Conservation (phyloP, 257 asterid genomes). For the Plantago ovata region DNA sequence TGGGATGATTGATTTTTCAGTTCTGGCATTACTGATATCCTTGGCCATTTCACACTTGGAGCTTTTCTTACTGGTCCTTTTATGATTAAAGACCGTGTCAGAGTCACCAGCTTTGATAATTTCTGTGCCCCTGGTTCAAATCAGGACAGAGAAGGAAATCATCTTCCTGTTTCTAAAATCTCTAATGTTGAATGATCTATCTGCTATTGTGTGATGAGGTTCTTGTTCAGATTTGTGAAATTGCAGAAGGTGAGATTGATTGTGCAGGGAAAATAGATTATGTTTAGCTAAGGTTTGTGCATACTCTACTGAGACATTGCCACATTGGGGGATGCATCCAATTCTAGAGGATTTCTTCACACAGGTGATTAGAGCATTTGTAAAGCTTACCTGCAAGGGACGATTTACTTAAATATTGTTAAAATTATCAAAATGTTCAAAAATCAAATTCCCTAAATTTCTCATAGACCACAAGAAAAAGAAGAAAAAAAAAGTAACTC, state of each 20-base stretch:
- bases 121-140: not conserved
- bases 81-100: not conserved
- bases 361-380: constrained; percentile 15
- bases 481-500: too few relatives aligned
- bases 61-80: not conserved
- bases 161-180: too few relatives aligned
- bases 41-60: not conserved
- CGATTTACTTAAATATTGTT: too few relatives aligned
- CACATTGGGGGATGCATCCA: constrained; percentile 30
- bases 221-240: too few relatives aligned
- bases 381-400: too few relatives aligned
- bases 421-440: too few relatives aligned
- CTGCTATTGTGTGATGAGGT: too few relatives aligned
- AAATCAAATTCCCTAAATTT: too few relatives aligned
- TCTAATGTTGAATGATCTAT: too few relatives aligned
- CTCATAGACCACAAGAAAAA: too few relatives aligned
- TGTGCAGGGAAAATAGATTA: constrained; percentile 16
- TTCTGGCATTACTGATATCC: not conserved
- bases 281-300: constrained; percentile 1
- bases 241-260: constrained; percentile 4
- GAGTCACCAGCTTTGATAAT: not conserved
- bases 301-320: not conserved
- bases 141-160: too few relatives aligned
- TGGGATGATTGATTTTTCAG: constrained; percentile 14
- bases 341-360: constrained; percentile 28